A percentile compares a stretch with the other conserved stretches of the same genome.
Evolutionary conservation across 805 yeast genomes (phyloP).

Genomic region (Candida xyloterini): DNA sequence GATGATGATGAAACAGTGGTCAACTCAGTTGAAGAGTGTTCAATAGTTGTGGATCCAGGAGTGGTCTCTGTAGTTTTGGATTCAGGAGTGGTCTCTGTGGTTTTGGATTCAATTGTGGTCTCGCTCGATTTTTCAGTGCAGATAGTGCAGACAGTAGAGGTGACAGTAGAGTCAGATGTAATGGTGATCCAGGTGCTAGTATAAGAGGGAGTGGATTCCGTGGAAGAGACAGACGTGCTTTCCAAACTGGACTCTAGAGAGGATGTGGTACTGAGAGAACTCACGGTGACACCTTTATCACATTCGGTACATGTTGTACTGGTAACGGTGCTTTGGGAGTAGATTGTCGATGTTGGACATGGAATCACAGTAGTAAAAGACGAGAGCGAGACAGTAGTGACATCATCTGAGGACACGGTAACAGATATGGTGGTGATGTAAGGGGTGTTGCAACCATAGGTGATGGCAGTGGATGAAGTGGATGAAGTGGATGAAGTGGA

Average conservation of each 20-base stretch:
- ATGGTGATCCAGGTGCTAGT: not conserved
- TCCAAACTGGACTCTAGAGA: not conserved
- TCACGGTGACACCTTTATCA: constrained; percentile 2
- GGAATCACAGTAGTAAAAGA: constrained; percentile 9
- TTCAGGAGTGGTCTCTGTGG: too few relatives aligned
- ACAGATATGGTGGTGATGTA: not conserved
- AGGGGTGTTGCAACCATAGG: constrained; percentile 3
- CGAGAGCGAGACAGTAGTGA: constrained; percentile 2
- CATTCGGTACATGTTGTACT: constrained; percentile 12
- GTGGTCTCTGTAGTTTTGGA: too few relatives aligned
- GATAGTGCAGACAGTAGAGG: constrained; percentile 3
- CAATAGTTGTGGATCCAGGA: too few relatives aligned
- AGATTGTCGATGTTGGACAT: constrained; percentile 6
- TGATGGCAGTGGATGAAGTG: constrained; percentile 5
- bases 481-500: constrained; percentile 6
- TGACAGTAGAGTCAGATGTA: not conserved
- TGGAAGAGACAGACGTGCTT: not conserved
- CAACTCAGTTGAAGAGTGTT: too few relatives aligned
- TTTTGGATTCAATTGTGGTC: too few relatives aligned
- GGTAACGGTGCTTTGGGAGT: constrained; percentile 7
- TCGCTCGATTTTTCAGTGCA: not conserved
- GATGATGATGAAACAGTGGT: too few relatives aligned
- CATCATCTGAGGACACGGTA: not conserved
- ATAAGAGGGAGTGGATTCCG: not conserved
- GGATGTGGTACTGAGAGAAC: not conserved